These are phyloP conservation scores for Eremochloa ophiuroides DNA, from an alignment of 176 grass and related monocot genomes.

Conservation along the genomic window DNA sequence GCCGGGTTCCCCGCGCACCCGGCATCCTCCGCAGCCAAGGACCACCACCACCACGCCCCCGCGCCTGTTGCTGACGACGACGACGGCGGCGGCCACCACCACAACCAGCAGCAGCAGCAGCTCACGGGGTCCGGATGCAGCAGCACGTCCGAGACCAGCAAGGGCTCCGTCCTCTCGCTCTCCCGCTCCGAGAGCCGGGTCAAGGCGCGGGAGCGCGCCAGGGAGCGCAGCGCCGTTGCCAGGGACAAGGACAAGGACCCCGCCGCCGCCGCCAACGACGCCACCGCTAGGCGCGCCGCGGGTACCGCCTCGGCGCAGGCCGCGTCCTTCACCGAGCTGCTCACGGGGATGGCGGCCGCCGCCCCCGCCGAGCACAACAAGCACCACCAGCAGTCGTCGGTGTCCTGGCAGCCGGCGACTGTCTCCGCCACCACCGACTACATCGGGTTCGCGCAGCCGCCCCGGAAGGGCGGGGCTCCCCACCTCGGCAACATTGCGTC, in stretches of 20 bases:
- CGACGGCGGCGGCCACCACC: neutral
- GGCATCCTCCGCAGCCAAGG: neutral
- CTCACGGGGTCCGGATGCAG: slow-evolving; percentile 66
- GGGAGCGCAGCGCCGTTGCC: slow-evolving; percentile 40
- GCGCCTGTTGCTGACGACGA: neutral
- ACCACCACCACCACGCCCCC: neutral
- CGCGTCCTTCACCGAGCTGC: slow-evolving; percentile 73
- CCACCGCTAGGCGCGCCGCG: neutral
- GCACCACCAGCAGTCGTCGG: slow-evolving; percentile 2
- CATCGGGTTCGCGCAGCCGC: slow-evolving; percentile 48
- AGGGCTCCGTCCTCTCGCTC: slow-evolving; percentile 81
- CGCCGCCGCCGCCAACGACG: neutral
- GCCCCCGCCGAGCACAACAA: slow-evolving; percentile 29
- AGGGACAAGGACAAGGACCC: slow-evolving; percentile 35
- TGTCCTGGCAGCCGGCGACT: slow-evolving; percentile 29
- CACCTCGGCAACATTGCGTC: slow-evolving; percentile 33
- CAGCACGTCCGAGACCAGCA: slow-evolving; percentile 87
- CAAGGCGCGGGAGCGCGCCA: slow-evolving; percentile 70
- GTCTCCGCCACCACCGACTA: slow-evolving; percentile 49
- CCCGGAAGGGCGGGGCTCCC: slow-evolving; percentile 27
- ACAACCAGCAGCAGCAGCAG: slow-evolving; percentile 24
- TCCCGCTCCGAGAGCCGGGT: slow-evolving; percentile 75
- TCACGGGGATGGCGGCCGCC: slow-evolving; percentile 49
- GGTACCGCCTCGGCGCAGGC: slow-evolving; percentile 9
- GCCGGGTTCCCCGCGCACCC: slow-evolving; percentile 30